phyloP scores from a whole-genome alignment of 768 basidiomycete species.

The Naganishia friedmannii region DNA sequence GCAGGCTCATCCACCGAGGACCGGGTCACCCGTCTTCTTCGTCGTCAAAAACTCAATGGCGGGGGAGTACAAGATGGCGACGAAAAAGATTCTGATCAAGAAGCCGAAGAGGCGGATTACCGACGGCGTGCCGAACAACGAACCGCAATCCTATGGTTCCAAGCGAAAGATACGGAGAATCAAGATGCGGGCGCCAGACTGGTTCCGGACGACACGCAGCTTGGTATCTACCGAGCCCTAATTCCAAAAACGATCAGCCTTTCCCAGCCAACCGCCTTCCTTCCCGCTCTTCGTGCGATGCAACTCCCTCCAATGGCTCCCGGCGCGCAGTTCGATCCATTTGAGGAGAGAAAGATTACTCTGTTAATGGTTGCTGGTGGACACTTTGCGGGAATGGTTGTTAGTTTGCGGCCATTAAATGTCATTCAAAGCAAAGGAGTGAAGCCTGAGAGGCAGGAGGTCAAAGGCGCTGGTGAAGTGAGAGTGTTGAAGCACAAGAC shows the following conservation, averaged over 20 bases:
- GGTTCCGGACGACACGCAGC: constrained; percentile 65
- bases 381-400: constrained; percentile 92
- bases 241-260: constrained; percentile 58
- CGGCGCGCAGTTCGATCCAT: constrained; percentile 22
- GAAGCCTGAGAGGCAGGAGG: constrained; percentile 69
- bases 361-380: constrained; percentile 97
- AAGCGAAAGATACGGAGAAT: constrained; percentile 1
- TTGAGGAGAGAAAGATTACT: constrained; percentile 67
- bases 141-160: constrained; percentile 84
- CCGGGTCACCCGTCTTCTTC: constrained; percentile 64
- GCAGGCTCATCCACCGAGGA: constrained; percentile 5
- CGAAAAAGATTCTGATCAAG: constrained; percentile 42
- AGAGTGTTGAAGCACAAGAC: constrained; percentile 80
- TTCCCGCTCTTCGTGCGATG: constrained; percentile 43
- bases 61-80: constrained; percentile 55
- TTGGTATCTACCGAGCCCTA: constrained; percentile 78
- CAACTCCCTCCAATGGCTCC: constrained; percentile 34
- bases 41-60: constrained; percentile 58
- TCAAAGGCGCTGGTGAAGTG: constrained; percentile 57
- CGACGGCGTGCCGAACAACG: constrained; percentile 55
- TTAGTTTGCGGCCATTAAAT: constrained; percentile 53
- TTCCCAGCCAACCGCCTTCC: constrained; percentile 40
- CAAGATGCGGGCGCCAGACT: not conserved
- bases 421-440: constrained; percentile 59
- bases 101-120: constrained; percentile 43